Percentiles rank a stretch among this genome's conserved stretches.
These are phyloP conservation scores for Rhodomyrtus psidioides DNA, from an alignment of 441 rosid species.

Conservation along the genomic window DNA sequence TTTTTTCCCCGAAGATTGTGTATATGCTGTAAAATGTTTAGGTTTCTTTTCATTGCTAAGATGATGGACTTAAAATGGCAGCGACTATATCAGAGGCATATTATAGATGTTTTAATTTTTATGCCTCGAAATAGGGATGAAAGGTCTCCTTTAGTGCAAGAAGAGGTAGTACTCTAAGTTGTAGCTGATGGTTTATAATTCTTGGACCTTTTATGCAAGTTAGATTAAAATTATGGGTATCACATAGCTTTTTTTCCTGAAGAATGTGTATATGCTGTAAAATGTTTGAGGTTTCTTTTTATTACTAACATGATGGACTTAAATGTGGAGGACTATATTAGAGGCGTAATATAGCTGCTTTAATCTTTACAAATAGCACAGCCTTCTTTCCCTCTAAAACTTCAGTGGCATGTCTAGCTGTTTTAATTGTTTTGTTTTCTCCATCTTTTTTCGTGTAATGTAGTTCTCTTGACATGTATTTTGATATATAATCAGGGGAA, in stretches of 20 bases:
- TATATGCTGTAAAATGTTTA: neutral
- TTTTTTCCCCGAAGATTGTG: neutral
- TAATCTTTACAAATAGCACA: neutral
- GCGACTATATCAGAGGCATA: neutral
- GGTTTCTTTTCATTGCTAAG: neutral
- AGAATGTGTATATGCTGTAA: neutral
- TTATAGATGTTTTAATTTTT: neutral
- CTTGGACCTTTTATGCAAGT: neutral
- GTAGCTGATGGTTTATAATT: neutral
- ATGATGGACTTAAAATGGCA: neutral
- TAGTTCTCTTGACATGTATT: neutral
- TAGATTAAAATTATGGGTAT: neutral
- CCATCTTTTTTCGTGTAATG: neutral
- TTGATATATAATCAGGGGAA: constrained; percentile 53
- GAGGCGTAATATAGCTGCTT: neutral
- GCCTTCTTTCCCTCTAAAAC: neutral
- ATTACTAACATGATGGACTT: neutral
- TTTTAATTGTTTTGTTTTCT: neutral
- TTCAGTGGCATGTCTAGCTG: neutral
- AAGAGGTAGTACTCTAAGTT: neutral
- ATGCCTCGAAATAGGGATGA: neutral
- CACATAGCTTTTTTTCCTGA: neutral
- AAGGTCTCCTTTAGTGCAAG: too few species aligned
- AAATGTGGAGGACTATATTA: neutral
- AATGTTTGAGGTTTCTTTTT: neutral